A percentile compares a stretch with the other conserved stretches of the same genome.
These are phyloP conservation scores for Fusarium metavorans DNA, from an alignment of 2,329 filamentous ascomycete species.

Conservation along the genomic window DNA sequence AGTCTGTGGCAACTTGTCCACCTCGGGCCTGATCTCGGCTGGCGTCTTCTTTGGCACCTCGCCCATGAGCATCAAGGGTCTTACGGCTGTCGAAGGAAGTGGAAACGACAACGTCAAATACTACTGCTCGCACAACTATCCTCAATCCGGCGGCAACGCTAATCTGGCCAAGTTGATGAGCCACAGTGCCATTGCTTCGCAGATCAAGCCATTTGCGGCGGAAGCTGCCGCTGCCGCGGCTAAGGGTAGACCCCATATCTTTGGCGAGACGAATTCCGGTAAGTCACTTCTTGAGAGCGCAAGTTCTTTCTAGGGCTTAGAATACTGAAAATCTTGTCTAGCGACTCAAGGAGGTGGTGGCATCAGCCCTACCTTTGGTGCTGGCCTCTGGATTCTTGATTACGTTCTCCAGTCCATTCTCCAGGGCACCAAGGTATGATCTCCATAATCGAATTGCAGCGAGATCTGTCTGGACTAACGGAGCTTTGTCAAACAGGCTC, in stretches of 20 bases:
- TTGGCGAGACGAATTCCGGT: constrained; percentile 60
- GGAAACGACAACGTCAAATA: constrained; percentile 53
- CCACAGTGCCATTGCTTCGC: constrained; percentile 53
- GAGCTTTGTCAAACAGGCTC: constrained; percentile 3
- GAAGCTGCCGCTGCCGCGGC: constrained; percentile 53
- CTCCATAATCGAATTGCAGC: background rate
- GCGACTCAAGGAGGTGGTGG: constrained; percentile 53
- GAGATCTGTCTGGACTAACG: background rate
- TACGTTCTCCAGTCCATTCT: constrained; percentile 50
- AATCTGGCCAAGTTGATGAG: constrained; percentile 55
- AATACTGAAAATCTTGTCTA: constrained; percentile 11
- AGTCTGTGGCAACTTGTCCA: constrained; percentile 46
- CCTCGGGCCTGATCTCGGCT: constrained; percentile 46
- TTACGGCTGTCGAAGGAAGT: constrained; percentile 52
- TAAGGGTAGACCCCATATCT: constrained; percentile 54
- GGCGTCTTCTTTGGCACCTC: constrained; percentile 51
- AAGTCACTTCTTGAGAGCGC: background rate
- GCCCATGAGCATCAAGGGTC: constrained; percentile 51
- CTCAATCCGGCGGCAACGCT: constrained; percentile 50
- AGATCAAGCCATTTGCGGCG: constrained; percentile 51
- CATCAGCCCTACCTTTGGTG: constrained; percentile 55
- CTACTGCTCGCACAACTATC: constrained; percentile 62
- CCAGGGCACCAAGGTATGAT: constrained; percentile 40
- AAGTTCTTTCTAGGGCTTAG: background rate
- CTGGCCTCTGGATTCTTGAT: constrained; percentile 56